Evolutionary conservation across 805 yeast species (phyloP).

Genomic region (Pichia eremophila): DNA sequence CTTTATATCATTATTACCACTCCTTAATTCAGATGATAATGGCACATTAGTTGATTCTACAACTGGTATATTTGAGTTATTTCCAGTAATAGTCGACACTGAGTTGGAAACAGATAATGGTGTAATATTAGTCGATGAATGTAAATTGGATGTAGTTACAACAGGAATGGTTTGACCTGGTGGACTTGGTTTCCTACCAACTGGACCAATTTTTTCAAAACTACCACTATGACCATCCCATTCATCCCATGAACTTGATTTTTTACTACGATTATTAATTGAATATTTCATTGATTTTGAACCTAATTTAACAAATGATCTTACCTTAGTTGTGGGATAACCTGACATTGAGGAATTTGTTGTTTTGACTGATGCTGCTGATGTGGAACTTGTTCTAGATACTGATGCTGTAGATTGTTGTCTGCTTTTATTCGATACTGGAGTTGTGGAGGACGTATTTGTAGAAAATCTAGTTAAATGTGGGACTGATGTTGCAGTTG

Average conservation of each 20-base stretch:
- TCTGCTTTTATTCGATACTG: not conserved
- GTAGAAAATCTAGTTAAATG: not conserved
- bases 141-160: constrained; percentile 21
- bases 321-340: constrained; percentile 2
- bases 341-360: not conserved
- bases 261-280: not conserved
- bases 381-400: not conserved
- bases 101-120: not conserved
- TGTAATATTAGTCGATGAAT: constrained; percentile 2
- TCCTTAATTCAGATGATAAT: not conserved
- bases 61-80: not conserved
- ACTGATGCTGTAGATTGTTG: not conserved
- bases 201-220: constrained; percentile 28
- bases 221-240: constrained; percentile 12
- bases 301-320: constrained; percentile 7
- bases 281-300: constrained; percentile 2
- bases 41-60: not conserved
- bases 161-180: constrained; percentile 27
- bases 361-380: not conserved
- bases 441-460: not conserved
- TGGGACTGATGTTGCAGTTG: not conserved
- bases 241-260: not conserved
- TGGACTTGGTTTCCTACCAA: constrained; percentile 27
- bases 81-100: not conserved
- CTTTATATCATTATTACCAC: too few relatives aligned